Percentiles rank a stretch among this genome's conserved stretches.
phyloP scores from a whole-genome alignment of 768 basidiomycete genomes.

The Boletus subparvulus region DNA sequence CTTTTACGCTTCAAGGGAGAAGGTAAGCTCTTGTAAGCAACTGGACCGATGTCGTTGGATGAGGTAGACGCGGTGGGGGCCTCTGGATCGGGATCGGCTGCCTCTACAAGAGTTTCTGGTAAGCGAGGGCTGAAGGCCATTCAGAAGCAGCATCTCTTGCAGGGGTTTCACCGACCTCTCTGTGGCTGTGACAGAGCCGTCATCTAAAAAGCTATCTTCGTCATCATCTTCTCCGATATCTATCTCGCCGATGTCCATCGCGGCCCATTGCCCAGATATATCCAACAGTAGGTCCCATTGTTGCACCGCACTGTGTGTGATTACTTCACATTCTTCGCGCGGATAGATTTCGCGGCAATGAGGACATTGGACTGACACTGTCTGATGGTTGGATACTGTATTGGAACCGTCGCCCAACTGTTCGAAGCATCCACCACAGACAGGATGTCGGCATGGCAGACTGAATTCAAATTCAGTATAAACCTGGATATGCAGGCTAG shows the following conservation, averaged over 20 bases:
- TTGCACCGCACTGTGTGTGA: slow-evolving; percentile 11
- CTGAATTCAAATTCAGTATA: slow-evolving; percentile 4
- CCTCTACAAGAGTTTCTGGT: slow-evolving; percentile 1
- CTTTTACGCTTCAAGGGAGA: slow-evolving; percentile 25
- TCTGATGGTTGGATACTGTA: not conserved
- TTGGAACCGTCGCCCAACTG: not conserved
- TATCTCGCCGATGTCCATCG: slow-evolving; percentile 10
- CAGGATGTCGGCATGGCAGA: slow-evolving; percentile 15
- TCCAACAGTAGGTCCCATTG: slow-evolving; percentile 22
- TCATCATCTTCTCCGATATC: slow-evolving; percentile 3
- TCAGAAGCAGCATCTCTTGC: slow-evolving; percentile 5
- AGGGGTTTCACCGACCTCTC: slow-evolving; percentile 12
- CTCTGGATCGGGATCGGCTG: slow-evolving; percentile 5
- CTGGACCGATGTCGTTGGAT: not conserved
- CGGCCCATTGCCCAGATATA: slow-evolving; percentile 19
- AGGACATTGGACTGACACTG: slow-evolving; percentile 13
- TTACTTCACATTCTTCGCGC: slow-evolving; percentile 17
- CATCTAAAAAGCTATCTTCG: slow-evolving; percentile 3
- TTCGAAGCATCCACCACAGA: slow-evolving; percentile 18
- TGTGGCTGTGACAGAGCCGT: not conserved
- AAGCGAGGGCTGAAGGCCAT: slow-evolving; percentile 1
- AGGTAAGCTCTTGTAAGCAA: slow-evolving; percentile 20
- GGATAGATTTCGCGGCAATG: slow-evolving; percentile 18
- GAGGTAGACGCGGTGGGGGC: not conserved
- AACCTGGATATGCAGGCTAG: not conserved